Evolutionary conservation across 257 asterid genomes (phyloP).

Genomic region (Lantana camara): DNA sequence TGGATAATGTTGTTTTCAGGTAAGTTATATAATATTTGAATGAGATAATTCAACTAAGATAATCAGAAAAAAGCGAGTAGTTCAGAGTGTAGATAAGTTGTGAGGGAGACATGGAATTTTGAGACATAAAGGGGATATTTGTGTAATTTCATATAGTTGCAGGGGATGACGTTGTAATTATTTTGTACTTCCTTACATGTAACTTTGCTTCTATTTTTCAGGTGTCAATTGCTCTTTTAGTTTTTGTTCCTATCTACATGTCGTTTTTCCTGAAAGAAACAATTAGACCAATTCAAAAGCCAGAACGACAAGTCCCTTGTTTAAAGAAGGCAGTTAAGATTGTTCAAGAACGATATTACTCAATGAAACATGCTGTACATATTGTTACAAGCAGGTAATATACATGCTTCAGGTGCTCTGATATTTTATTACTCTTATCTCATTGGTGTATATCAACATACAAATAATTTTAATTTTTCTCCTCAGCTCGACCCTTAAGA

Average conservation of each 20-base stretch:
- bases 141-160: too few species aligned
- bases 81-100: too few species aligned
- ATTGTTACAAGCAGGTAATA: conserved; percentile 39
- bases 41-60: too few species aligned
- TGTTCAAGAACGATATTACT: conserved; percentile 57
- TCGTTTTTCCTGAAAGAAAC: conserved; percentile 71
- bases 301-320: conserved; percentile 34
- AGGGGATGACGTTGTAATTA: too few species aligned
- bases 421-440: too few species aligned
- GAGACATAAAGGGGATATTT: too few species aligned
- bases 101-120: too few species aligned
- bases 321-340: conserved; percentile 52
- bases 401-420: too few species aligned
- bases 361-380: conserved; percentile 70
- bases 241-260: conserved; percentile 71
- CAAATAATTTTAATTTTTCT: conserved; percentile 23
- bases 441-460: neutral
- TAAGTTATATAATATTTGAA: too few species aligned
- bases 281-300: conserved; percentile 42
- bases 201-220: conserved; percentile 36
- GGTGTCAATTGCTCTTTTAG: conserved; percentile 78
- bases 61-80: too few species aligned
- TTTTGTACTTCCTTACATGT: conserved; percentile 5
- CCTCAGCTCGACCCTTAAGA: conserved; percentile 70
- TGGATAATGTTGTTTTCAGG: too few species aligned